These are phyloP conservation scores for Ophiocytium majus DNA, from an alignment of 352 stramenopile species.

Conservation along the genomic window DNA sequence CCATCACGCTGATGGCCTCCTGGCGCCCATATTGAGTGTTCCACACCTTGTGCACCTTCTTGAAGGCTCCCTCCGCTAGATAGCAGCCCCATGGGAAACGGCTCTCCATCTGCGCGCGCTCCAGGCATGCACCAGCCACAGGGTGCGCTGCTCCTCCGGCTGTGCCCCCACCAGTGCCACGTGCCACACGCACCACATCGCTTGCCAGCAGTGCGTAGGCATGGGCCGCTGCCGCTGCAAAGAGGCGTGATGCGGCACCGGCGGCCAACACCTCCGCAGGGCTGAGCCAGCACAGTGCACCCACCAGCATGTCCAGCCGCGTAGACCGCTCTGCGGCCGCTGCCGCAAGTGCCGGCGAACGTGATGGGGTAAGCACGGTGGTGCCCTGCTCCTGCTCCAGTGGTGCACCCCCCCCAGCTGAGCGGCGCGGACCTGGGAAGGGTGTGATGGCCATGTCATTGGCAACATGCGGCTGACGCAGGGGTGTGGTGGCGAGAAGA, in stretches of 20 bases:
- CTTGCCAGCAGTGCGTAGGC: neutral
- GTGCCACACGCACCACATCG: neutral
- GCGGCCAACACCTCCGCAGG: neutral
- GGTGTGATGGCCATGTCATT: neutral
- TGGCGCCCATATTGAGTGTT: conserved; percentile 20
- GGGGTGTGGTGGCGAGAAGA: neutral
- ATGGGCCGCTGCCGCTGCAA: neutral
- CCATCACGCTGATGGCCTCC: conserved; percentile 48
- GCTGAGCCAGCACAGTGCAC: neutral
- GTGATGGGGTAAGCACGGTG: too few species aligned
- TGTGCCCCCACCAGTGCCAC: too few species aligned
- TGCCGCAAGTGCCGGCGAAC: too few species aligned
- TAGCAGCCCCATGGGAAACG: conserved; percentile 41
- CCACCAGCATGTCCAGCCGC: neutral
- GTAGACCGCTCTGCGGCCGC: too few species aligned
- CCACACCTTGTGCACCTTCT: conserved; percentile 47
- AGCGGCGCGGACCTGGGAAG: neutral
- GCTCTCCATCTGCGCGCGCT: conserved; percentile 16
- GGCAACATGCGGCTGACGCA: neutral
- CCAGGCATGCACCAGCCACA: neutral
- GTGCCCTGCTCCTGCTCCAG: too few species aligned
- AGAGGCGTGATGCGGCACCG: neutral
- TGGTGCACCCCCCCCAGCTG: too few species aligned
- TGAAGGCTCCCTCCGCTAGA: conserved; percentile 45
- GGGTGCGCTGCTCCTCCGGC: too few species aligned